Percentiles rank a stretch among this genome's conserved stretches.
Evolutionary conservation across 306 rosid genomes (phyloP).

Genomic region (Acacia crassicarpa): DNA sequence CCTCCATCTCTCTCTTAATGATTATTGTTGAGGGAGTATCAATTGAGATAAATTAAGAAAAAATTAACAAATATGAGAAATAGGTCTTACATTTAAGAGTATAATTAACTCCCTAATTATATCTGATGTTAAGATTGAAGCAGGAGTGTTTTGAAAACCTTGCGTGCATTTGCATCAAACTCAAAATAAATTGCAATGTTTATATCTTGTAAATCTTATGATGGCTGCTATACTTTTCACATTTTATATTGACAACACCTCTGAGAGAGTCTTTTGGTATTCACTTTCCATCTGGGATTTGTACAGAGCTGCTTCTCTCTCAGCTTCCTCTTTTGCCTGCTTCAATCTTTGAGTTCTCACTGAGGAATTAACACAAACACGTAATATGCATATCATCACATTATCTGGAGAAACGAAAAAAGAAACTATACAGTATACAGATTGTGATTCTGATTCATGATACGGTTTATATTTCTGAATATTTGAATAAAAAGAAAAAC

Average conservation of each 20-base stretch:
- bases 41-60: too few species aligned
- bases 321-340: constrained; percentile 82
- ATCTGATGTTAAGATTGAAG: too few species aligned
- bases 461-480: not conserved
- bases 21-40: too few species aligned
- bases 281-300: constrained; percentile 68
- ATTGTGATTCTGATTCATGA: not conserved
- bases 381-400: not conserved
- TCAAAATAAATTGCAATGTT: not conserved
- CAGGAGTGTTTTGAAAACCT: too few species aligned
- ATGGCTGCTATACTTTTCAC: not conserved
- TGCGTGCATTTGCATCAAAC: not conserved
- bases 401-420: not conserved
- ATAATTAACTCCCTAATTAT: too few species aligned
- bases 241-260: constrained; percentile 40
- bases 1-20: too few species aligned
- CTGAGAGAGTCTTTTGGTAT: constrained; percentile 56
- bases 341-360: constrained; percentile 67
- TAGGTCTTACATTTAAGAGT: too few species aligned
- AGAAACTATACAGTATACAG: not conserved
- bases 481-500: not conserved
- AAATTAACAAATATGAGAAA: too few species aligned
- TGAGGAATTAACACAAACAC: constrained; percentile 27
- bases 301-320: constrained; percentile 53
- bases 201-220: not conserved